Evolutionary conservation across 2,329 filamentous ascomycete genomes (phyloP), one percentile per base, ranked within the genome.

Genomic region (Helicocarpus griseus): DNA sequence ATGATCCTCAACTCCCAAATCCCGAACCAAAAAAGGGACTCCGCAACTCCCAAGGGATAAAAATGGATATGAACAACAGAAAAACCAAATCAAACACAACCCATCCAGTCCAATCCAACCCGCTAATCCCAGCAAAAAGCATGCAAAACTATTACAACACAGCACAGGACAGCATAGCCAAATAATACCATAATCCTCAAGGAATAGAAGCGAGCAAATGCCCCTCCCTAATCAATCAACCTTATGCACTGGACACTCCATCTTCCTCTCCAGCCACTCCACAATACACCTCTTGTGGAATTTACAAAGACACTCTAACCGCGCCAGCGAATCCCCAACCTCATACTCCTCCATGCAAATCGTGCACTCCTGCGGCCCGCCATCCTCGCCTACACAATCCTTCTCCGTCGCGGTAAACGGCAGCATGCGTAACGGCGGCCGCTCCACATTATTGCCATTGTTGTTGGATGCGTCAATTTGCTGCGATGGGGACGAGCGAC

Each of bases 311-410:
- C 81, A 84, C 58, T 82, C 79, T 60, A 84, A 65, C 54, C 81
- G 69, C 8, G 77, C 79, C 69, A 84, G 70, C 57, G 75, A 70
- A 59, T 80, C 77, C 0, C 80, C 80, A 9, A 75, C 73, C 57
- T 79, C 74, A 60, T 83, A 83, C 51, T 84, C 81, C 56, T 82
- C 80, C 60, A 83, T 78, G 61, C 81, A 84, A 48, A 84, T 83
- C 7, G 79, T 75, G 56, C 81, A 84, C 60, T 84, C 81, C 39
- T 76, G 75, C 48, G 68, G 58, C 40, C 71, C 72, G 17, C 77
- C 74, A 50, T 80, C 77, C 21, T 71, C 67, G 4, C 75, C 75
- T 1, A 77, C 61, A 57, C 80, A 83, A 55, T 84, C 81, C 61
- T 84, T 84, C 63, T 84, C 81, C 0, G 77, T 82, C 0, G 81